Evolutionary conservation across 1,139 yeast genomes (phyloP).

Genomic region (Debaryomycetaceae sp.): DNA sequence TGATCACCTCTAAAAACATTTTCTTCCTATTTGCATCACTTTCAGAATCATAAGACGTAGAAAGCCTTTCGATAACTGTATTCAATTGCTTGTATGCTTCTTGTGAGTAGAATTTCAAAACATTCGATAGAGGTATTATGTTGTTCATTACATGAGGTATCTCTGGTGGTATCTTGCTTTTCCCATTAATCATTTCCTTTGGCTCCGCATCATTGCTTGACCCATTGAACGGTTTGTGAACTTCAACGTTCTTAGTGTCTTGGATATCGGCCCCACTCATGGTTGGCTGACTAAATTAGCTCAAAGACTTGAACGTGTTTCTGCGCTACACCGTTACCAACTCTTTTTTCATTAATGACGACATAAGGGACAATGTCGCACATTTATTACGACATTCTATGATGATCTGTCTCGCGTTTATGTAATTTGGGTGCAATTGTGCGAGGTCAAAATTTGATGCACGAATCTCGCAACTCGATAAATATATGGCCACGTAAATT

Average conservation of each 20-base stretch:
- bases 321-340: background rate
- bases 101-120: conserved; percentile 58
- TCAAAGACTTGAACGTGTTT: background rate
- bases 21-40: conserved; percentile 64
- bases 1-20: conserved; percentile 62
- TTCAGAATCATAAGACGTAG: conserved; percentile 33
- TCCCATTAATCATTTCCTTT: background rate
- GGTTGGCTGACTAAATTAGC: background rate
- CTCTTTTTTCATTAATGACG: background rate
- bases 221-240: background rate
- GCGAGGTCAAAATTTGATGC: too few relatives aligned
- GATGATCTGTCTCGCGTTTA: background rate
- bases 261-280: background rate
- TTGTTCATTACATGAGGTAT: conserved; percentile 77
- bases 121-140: conserved; percentile 58
- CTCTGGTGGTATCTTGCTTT: conserved; percentile 25
- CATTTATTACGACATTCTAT: background rate
- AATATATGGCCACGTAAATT: too few relatives aligned
- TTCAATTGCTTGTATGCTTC: conserved; percentile 64
- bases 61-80: conserved; percentile 58
- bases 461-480: too few relatives aligned
- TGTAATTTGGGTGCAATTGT: too few relatives aligned
- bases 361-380: background rate
- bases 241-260: background rate
- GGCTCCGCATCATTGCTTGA: background rate